Percentiles rank a stretch among this genome's conserved stretches.
Evolutionary conservation across 176 grass and related monocot genomes (phyloP).

Genomic region (Oryza meyeriana): DNA sequence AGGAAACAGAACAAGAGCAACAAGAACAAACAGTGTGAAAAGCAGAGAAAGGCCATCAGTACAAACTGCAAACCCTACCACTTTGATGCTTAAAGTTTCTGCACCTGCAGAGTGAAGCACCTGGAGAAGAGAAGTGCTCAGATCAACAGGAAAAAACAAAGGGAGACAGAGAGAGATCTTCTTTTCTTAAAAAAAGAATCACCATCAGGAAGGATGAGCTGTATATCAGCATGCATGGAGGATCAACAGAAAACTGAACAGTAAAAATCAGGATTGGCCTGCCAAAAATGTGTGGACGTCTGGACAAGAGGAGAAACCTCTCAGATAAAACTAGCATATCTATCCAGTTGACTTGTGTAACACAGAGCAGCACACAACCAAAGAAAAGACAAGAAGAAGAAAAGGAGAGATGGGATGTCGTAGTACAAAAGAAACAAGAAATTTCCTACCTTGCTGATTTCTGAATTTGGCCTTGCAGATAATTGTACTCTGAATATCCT

Average conservation of each 20-base stretch:
- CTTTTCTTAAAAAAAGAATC: not conserved
- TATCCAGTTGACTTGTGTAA: slow-evolving; percentile 6
- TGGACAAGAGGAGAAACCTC: not conserved
- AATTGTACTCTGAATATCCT: not conserved
- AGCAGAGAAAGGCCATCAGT: not conserved
- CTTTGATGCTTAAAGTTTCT: not conserved
- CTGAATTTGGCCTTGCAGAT: not conserved
- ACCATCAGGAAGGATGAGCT: not conserved
- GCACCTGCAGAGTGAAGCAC: not conserved
- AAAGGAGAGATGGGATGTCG: not conserved
- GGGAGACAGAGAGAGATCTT: not conserved
- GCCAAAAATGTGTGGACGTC: slow-evolving; percentile 8
- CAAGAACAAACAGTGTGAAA: not conserved
- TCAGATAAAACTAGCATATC: slow-evolving; percentile 1
- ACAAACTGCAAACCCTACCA: not conserved
- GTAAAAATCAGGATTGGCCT: not conserved
- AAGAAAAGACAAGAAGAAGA: not conserved
- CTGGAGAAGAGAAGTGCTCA: not conserved
- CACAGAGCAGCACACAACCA: not conserved
- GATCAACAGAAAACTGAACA: not conserved
- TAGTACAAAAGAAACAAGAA: not conserved
- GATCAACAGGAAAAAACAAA: not conserved
- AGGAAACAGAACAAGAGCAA: not conserved
- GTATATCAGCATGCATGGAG: not conserved
- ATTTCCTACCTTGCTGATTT: not conserved